A percentile compares a stretch with the other conserved stretches of the same genome.
These are phyloP conservation scores for Globisporangium paddicum DNA, from an alignment of 352 stramenopile species.

Conservation along the genomic window DNA sequence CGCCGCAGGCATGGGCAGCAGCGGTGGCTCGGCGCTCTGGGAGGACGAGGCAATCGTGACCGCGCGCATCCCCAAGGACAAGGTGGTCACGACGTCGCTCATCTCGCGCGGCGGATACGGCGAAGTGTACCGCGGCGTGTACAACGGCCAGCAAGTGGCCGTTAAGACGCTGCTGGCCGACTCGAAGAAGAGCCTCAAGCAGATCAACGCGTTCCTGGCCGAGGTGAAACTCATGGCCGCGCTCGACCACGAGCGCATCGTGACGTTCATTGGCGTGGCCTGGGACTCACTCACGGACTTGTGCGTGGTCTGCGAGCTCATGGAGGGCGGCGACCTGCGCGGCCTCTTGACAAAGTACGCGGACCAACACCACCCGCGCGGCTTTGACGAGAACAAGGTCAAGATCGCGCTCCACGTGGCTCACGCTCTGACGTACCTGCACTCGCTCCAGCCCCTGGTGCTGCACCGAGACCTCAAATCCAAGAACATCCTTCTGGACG, in stretches of 20 bases:
- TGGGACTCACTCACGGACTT: constrained; percentile 36
- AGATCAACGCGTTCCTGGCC: constrained; percentile 38
- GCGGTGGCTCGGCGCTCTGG: constrained; percentile 9
- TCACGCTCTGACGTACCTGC: constrained; percentile 38
- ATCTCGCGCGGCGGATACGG: constrained; percentile 39
- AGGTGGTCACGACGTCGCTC: constrained; percentile 15
- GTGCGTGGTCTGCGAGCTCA: constrained; percentile 31
- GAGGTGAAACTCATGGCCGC: constrained; percentile 44
- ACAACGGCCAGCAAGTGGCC: constrained; percentile 31
- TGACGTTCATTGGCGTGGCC: constrained; percentile 39
- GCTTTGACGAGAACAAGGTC: constrained; percentile 47
- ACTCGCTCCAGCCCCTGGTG: constrained; percentile 36
- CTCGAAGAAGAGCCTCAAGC: constrained; percentile 19
- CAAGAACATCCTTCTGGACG: no score
- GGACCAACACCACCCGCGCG: constrained; percentile 7
- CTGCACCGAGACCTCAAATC: neutral
- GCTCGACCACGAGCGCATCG: constrained; percentile 36
- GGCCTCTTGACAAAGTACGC: constrained; percentile 15
- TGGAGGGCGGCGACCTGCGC: constrained; percentile 40
- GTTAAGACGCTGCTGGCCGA: constrained; percentile 45
- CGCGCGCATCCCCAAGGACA: constrained; percentile 21
- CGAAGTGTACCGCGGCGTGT: constrained; percentile 36
- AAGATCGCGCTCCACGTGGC: constrained; percentile 39
- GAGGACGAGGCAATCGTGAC: constrained; percentile 23
- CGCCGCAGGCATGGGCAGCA: constrained; percentile 15